Evolutionary conservation across 2,329 filamentous ascomycete genomes (phyloP).

Genomic region (Pseudocercospora fuligena): DNA sequence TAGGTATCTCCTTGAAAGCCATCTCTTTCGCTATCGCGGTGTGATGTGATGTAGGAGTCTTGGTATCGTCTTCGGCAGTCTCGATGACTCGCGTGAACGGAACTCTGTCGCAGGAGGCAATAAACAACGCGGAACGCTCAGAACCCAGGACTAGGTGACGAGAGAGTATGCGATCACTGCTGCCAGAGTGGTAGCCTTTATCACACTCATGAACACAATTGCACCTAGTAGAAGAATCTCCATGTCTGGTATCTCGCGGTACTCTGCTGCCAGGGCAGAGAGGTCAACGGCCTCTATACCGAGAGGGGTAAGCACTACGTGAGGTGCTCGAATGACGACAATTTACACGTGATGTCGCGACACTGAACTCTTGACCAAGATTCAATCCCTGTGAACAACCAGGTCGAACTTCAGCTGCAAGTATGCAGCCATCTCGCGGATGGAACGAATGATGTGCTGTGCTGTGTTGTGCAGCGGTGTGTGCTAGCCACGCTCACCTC

Average conservation of each 20-base stretch:
- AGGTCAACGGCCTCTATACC: constrained; percentile 5
- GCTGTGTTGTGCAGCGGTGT: neutral
- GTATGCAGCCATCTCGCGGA: neutral
- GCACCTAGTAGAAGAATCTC: constrained; percentile 25
- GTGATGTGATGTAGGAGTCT: neutral
- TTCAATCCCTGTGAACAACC: constrained; percentile 1
- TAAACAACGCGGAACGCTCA: neutral
- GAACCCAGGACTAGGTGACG: constrained; percentile 2
- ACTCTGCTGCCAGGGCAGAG: neutral
- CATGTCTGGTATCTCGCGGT: constrained; percentile 17
- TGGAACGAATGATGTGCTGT: neutral
- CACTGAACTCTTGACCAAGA: neutral
- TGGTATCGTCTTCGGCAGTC: neutral
- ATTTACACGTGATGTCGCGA: neutral
- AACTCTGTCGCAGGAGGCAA: neutral
- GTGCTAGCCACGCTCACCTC: neutral
- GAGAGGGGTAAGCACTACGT: neutral
- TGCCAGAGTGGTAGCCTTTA: constrained; percentile 26
- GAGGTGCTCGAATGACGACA: constrained; percentile 2
- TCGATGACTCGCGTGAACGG: neutral
- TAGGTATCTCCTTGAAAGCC: constrained; percentile 72
- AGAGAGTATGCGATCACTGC: constrained; percentile 24
- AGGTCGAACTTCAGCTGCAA: neutral
- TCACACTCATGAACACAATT: constrained; percentile 22
- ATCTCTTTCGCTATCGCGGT: neutral